Evolutionary conservation across 108 stramenopile species (phyloP).

Genomic region (Nitzschia putrida): DNA sequence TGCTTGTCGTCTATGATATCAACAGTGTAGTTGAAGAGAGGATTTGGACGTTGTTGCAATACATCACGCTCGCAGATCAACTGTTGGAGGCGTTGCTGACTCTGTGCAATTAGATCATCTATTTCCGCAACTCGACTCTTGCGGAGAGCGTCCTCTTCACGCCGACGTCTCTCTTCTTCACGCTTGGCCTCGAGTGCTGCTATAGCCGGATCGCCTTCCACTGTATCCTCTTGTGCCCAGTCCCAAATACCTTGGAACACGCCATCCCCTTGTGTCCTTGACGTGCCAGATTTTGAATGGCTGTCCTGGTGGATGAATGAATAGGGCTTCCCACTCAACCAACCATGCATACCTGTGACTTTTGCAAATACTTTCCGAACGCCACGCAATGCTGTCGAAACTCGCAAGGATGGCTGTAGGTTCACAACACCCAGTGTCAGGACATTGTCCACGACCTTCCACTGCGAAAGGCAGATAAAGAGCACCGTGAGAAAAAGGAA

Average conservation of each 20-base stretch:
- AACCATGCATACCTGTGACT: constrained; percentile 77
- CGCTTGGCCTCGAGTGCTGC: constrained; percentile 14
- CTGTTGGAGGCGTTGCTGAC: constrained; percentile 57
- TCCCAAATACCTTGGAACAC: background rate
- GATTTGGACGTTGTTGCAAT: constrained; percentile 78
- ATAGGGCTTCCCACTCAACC: constrained; percentile 76
- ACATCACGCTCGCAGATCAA: constrained; percentile 86
- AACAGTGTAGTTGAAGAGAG: constrained; percentile 81
- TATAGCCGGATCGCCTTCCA: background rate
- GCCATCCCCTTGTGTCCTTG: background rate
- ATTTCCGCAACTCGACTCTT: constrained; percentile 74
- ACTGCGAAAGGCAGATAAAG: background rate
- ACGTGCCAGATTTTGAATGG: background rate
- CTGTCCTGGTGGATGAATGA: background rate
- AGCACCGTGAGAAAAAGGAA: background rate
- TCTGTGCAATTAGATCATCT: constrained; percentile 60
- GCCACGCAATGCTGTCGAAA: constrained; percentile 45
- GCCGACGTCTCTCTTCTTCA: constrained; percentile 3
- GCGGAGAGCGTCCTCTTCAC: constrained; percentile 46
- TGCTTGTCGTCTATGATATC: background rate
- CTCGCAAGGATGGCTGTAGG: constrained; percentile 1
- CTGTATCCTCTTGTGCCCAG: background rate
- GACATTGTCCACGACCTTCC: constrained; percentile 30
- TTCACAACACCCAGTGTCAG: constrained; percentile 31
- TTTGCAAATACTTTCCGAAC: constrained; percentile 68